Percentiles rank a stretch among this genome's conserved stretches.
Conservation (phyloP, 768 basidiomycete species). For the Suillus alpinus region DNA sequence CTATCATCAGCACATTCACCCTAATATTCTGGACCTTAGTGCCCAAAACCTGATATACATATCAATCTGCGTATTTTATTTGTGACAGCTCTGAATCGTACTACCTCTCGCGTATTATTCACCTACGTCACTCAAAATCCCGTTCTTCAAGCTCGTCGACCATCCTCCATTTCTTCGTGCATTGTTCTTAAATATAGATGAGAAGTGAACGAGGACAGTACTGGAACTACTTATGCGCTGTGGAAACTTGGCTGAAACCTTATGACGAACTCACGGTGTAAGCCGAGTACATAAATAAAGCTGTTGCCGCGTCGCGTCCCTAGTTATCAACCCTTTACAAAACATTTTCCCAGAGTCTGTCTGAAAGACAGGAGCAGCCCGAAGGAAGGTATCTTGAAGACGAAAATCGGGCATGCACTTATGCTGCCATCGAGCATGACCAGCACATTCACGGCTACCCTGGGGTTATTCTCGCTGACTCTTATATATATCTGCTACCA, state of each 20-base stretch:
- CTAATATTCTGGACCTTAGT: not conserved
- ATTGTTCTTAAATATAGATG: not conserved
- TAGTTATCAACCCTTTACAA: not conserved
- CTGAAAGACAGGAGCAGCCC: not conserved
- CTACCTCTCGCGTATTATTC: not conserved
- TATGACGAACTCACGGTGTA: not conserved
- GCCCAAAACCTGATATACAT: not conserved
- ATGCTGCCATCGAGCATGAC: conserved; percentile 12
- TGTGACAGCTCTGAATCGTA: not conserved
- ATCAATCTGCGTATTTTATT: not conserved
- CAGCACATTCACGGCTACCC: conserved; percentile 5
- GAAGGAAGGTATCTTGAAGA: not conserved
- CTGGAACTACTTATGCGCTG: not conserved
- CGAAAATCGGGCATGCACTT: not conserved
- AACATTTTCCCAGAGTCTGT: not conserved
- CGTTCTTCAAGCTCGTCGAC: not conserved
- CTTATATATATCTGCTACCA: conserved; percentile 40
- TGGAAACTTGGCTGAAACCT: not conserved
- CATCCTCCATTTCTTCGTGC: not conserved
- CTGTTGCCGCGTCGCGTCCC: not conserved
- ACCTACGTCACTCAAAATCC: not conserved
- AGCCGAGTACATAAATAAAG: not conserved
- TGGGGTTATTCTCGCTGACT: conserved; percentile 35
- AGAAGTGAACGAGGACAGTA: not conserved
- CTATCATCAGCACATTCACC: not conserved